Evolutionary conservation across 2,329 filamentous ascomycete species (phyloP).

Genomic region (Amphichorda felina): DNA sequence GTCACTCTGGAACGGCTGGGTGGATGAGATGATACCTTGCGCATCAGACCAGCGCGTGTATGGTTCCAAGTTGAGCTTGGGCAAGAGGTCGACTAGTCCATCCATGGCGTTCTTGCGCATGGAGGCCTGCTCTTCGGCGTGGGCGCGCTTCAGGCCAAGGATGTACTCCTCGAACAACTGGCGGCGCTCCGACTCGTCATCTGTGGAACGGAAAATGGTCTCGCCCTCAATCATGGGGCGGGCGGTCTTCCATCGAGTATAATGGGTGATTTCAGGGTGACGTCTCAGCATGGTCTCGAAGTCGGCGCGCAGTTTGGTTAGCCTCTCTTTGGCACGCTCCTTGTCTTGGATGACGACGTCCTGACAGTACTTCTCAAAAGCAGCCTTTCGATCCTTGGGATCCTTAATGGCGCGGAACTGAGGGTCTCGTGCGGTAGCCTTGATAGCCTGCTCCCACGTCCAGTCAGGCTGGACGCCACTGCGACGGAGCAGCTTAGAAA

Average conservation of each 20-base stretch:
- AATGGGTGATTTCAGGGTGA: constrained; percentile 94
- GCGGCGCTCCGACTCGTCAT: constrained; percentile 75
- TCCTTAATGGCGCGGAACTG: constrained; percentile 91
- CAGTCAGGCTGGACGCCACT: constrained; percentile 82
- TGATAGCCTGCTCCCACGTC: constrained; percentile 84
- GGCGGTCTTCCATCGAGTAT: constrained; percentile 94
- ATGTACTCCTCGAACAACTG: constrained; percentile 93
- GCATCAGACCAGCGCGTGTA: constrained; percentile 94
- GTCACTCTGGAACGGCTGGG: constrained; percentile 66
- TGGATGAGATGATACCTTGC: constrained; percentile 67
- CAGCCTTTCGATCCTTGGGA: constrained; percentile 76
- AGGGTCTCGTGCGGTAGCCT: constrained; percentile 75
- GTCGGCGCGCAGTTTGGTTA: constrained; percentile 83
- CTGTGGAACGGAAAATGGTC: constrained; percentile 87
- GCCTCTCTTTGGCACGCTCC: constrained; percentile 83
- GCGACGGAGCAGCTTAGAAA: constrained; percentile 78
- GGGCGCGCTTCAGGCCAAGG: constrained; percentile 65
- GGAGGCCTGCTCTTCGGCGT: constrained; percentile 63
- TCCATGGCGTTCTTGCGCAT: constrained; percentile 74
- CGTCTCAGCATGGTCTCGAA: constrained; percentile 94
- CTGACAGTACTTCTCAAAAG: constrained; percentile 90
- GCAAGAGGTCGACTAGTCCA: constrained; percentile 66
- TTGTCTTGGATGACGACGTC: constrained; percentile 88
- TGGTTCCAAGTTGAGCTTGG: constrained; percentile 72
- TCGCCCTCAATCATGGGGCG: constrained; percentile 89